These are phyloP conservation scores for Amanita exitialis DNA, from an alignment of 768 basidiomycete genomes.

Conservation along the genomic window DNA sequence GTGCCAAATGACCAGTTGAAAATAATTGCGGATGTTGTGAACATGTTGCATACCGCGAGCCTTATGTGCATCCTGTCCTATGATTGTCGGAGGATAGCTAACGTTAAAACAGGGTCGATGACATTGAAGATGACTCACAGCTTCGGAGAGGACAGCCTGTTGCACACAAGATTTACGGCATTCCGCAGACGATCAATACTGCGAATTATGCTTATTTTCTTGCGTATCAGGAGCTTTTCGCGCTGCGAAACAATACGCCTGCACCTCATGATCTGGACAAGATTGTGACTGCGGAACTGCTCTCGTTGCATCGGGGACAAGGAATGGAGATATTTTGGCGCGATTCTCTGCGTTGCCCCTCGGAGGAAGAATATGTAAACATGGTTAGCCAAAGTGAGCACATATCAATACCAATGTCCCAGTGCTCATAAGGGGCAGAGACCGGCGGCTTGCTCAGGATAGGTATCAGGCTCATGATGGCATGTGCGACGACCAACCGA, in stretches of 20 bases:
- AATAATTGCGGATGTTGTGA: slow-evolving; percentile 73
- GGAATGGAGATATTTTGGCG: slow-evolving; percentile 94
- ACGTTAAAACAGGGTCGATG: slow-evolving; percentile 59
- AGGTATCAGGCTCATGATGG: slow-evolving; percentile 96
- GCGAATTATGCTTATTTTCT: slow-evolving; percentile 97
- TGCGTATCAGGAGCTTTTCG: slow-evolving; percentile 78
- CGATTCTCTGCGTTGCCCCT: slow-evolving; percentile 83
- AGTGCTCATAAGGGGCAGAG: slow-evolving; percentile 40
- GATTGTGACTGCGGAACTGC: slow-evolving; percentile 68
- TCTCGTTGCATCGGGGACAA: slow-evolving; percentile 91
- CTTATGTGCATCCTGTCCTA: slow-evolving; percentile 49
- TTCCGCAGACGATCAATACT: slow-evolving; percentile 94
- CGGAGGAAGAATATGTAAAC: slow-evolving; percentile 85
- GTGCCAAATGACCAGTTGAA: slow-evolving; percentile 65
- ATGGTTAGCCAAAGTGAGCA: slow-evolving; percentile 93
- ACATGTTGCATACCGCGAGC: slow-evolving; percentile 92
- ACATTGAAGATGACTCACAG: slow-evolving; percentile 89
- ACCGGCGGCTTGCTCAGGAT: slow-evolving; percentile 91
- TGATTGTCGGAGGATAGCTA: slow-evolving; percentile 1
- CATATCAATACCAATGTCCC: background rate
- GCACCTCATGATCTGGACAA: slow-evolving; percentile 43
- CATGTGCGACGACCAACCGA: slow-evolving; percentile 54
- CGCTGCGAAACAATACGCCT: slow-evolving; percentile 29
- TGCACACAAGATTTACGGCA: slow-evolving; percentile 91
- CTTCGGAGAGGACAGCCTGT: slow-evolving; percentile 83